phyloP scores from a whole-genome alignment of 31 red algal species.

The Asparagopsis taxiformis region DNA sequence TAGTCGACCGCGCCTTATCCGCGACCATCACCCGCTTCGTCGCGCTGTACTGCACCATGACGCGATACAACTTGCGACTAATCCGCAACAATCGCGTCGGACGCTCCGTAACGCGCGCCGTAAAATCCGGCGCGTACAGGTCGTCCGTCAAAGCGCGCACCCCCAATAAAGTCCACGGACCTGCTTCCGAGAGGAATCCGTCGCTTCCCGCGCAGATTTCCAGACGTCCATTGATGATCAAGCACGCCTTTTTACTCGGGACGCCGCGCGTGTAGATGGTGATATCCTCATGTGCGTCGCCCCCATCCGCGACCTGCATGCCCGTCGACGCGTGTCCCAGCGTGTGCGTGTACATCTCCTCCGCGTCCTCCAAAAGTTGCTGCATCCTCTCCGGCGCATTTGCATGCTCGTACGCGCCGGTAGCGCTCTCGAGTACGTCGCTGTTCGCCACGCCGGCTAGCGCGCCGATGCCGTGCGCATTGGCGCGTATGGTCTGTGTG shows the following conservation, averaged over 20 bases:
- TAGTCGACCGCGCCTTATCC: background rate
- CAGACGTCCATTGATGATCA: conserved; percentile 88
- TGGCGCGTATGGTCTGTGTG: background rate
- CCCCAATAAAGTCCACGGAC: conserved; percentile 93
- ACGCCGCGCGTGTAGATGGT: conserved; percentile 82
- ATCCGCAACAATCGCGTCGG: conserved; percentile 83
- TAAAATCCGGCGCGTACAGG: conserved; percentile 93
- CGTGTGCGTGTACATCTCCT: too few species aligned
- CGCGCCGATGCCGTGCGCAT: background rate
- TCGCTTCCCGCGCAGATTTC: conserved; percentile 78
- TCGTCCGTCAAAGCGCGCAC: conserved; percentile 71
- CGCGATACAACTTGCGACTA: conserved; percentile 61
- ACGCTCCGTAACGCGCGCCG: conserved; percentile 75
- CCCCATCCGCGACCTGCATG: background rate
- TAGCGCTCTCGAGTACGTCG: too few species aligned
- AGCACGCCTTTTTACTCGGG: conserved; percentile 69
- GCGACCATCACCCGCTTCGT: background rate
- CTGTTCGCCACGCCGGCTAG: background rate
- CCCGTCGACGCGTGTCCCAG: too few species aligned
- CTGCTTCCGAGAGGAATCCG: conserved; percentile 75
- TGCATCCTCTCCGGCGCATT: too few species aligned
- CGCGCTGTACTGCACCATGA: conserved; percentile 59
- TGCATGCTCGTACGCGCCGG: too few species aligned
- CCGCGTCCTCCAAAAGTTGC: too few species aligned
- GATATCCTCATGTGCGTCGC: conserved; percentile 2